phyloP scores from a whole-genome alignment of 352 stramenopile genomes.

The Phytophthora pseudosyringae region DNA sequence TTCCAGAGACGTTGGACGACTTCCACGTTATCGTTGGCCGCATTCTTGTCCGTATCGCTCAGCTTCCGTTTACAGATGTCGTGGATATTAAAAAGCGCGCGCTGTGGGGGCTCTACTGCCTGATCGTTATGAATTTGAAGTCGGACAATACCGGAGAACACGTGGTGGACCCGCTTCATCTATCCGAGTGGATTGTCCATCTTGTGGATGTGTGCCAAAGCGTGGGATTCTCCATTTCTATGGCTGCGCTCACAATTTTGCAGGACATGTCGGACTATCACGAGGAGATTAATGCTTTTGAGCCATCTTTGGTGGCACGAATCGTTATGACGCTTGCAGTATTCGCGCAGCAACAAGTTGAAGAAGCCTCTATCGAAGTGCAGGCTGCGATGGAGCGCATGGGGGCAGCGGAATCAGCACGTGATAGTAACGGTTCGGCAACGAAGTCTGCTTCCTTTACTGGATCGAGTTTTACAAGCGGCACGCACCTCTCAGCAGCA shows the following conservation, averaged over 20 bases:
- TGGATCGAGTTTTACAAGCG: constrained; percentile 37
- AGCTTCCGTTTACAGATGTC: constrained; percentile 78
- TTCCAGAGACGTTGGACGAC: constrained; percentile 69
- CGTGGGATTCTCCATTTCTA: constrained; percentile 77
- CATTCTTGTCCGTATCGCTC: constrained; percentile 76
- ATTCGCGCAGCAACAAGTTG: constrained; percentile 87
- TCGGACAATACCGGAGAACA: constrained; percentile 32
- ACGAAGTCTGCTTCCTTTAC: constrained; percentile 43
- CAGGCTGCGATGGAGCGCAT: constrained; percentile 78
- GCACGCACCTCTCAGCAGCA: constrained; percentile 14
- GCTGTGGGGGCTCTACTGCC: constrained; percentile 80
- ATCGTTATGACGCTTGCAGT: constrained; percentile 90
- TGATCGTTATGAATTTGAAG: constrained; percentile 76
- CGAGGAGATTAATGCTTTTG: constrained; percentile 68
- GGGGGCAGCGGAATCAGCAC: constrained; percentile 23
- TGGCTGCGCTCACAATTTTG: constrained; percentile 76
- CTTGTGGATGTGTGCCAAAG: constrained; percentile 84
- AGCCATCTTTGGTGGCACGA: constrained; percentile 71
- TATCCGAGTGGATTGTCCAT: constrained; percentile 83
- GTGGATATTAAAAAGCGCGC: constrained; percentile 82
- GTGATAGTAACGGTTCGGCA: constrained; percentile 18
- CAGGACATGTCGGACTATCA: constrained; percentile 85
- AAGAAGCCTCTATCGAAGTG: constrained; percentile 88
- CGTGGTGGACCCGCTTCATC: constrained; percentile 46
- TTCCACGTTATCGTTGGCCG: constrained; percentile 79